Evolutionary conservation across 352 stramenopile species (phyloP), one percentile per base, ranked within the genome.

Genomic region (Pythium brachiatum): DNA sequence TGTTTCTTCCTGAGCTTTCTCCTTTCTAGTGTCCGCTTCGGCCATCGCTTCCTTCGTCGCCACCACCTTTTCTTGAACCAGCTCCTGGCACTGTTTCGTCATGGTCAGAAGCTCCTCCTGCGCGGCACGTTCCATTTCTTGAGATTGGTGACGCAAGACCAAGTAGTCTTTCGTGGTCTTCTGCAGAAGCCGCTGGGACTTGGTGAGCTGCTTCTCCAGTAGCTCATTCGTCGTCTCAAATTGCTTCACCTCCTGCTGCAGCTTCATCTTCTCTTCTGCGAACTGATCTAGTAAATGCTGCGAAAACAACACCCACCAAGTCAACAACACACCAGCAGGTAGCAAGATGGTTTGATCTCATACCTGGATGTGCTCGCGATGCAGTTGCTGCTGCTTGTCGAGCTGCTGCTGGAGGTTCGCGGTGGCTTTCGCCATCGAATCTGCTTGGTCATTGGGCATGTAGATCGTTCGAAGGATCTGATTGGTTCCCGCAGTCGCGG

Each of bases 111-210:
- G 50, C 58, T 90, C 79, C 67, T 94, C 84, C 29, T 86, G 73
- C 8, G 80, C 74, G 0, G 79, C 44, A 16, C 78, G 79, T 62
- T 90, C 80, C 0, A 70, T 56, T 25, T 90, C 81, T 56, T 90
- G 82, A 2, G 79, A 76, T 21, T 88, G 69, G 64, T 94, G 82
- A 0, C 82, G 80, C 39, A 90, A 56, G 21, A 92, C 79, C 47
- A 94, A 58, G 52, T 90, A 94, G 62, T 92, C 82, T 62, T 83
- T 88, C 15, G 81, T 92, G 2, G 81, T 88, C 73, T 89, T 72
- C 1, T 74, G 75, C 21, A 94, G 62, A 38, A 94, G 36, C 11
- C 72, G 73, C 57, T 91, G 75, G 1, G 78, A 73, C 26, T 88
- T 89, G 52, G 74, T 64, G 0, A 83, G 54, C 60, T 91, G 68